Percentiles rank a stretch among this genome's conserved stretches.
phyloP scores from a whole-genome alignment of 345 rosid species.

The Dipteronia dyeriana region DNA sequence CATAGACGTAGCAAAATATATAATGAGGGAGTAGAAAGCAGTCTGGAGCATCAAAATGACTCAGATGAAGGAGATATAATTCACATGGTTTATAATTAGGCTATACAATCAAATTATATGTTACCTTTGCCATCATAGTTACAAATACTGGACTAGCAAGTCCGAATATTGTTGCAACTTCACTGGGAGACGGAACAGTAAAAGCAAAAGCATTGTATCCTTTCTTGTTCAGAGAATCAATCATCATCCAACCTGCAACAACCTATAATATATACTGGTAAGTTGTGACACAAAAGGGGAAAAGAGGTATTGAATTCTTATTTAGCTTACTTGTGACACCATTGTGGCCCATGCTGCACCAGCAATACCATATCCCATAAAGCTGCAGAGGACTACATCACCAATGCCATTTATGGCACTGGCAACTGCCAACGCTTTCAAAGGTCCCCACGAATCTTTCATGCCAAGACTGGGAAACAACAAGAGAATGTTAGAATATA shows the following conservation, averaged over 20 bases:
- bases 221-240: constrained; percentile 66
- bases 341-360: constrained; percentile 97
- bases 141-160: constrained; percentile 76
- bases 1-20: constrained; percentile 85
- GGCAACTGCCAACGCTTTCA: constrained; percentile 86
- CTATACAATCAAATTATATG: constrained; percentile 13
- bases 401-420: constrained; percentile 78
- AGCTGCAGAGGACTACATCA: constrained; percentile 71
- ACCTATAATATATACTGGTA: constrained; percentile 42
- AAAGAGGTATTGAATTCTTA: neutral
- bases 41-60: constrained; percentile 46
- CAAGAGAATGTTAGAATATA: constrained; percentile 3
- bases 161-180: constrained; percentile 55
- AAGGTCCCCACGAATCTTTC: constrained; percentile 94
- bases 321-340: constrained; percentile 68
- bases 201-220: constrained; percentile 73
- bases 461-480: constrained; percentile 76
- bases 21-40: constrained; percentile 74
- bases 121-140: constrained; percentile 64
- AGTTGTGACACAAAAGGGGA: neutral
- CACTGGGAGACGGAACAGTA: constrained; percentile 59
- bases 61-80: constrained; percentile 18
- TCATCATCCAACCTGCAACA: constrained; percentile 91
- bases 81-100: constrained; percentile 8
- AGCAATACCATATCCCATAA: constrained; percentile 80